Evolutionary conservation across 371 early-diverging fungal species (phyloP), one percentile per base, ranked within the genome.

Genomic region (Rhizopus stolonifer): DNA sequence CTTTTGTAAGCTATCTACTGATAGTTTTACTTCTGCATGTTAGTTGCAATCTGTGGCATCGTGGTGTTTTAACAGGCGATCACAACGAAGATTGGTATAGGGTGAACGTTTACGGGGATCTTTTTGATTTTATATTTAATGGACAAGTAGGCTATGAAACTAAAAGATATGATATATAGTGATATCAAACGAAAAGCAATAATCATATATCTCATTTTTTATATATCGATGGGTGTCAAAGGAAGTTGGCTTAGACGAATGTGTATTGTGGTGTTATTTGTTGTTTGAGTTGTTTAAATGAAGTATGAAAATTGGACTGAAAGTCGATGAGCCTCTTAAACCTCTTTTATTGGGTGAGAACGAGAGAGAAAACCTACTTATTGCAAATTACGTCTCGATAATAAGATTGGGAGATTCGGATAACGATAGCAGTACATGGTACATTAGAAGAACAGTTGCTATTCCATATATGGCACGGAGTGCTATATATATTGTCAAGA

Each of bases 1-100:
- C 42, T 52, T 52, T 52, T 52, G 44, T 52, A 52, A 29, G 32
- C 43, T 52, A 52, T 54, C 46, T 44, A 46, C 38, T 54, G 54
- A 54, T 53, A 53, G 36, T 34, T 53, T 46, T 36, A 45, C 31
- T 54, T 46, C 24, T 54, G 10, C 54, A 45, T 46, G 46, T 54
- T 54, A 54, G 45, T 11, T 54, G 38, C 24, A 54, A 46, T 19
- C 39, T 50, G 13, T 39, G 38, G 23, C 26, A 50, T 50, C 38
- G 40, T 17, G 17, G 19, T 39, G 9, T 50, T n/a, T 39, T 50
- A 22, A 50, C 23, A 25, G 29, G 51, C n/a, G 29, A 50, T 36
- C 51, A 50, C 19, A 25, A 51, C 19, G 40, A 51, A 51, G 51
- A 40, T 39, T 51, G 51, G 42, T 51, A 51, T 42, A 11, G 42